Evolutionary conservation across 306 rosid species (phyloP).

Genomic region (Fragaria iinumae): DNA sequence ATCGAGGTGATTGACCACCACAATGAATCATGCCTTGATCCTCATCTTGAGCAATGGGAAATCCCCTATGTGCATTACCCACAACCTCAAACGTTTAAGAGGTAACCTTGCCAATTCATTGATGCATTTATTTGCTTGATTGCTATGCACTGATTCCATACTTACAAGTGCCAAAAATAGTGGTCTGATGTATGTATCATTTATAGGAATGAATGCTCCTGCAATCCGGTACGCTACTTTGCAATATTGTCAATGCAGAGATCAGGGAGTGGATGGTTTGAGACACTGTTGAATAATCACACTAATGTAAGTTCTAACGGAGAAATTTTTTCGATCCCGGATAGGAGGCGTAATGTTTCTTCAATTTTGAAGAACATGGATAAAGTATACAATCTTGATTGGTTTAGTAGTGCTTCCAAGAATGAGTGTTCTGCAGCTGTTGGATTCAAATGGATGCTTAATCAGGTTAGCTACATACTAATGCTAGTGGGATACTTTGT

Average conservation of each 20-base stretch:
- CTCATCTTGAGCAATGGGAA: conserved; percentile 35
- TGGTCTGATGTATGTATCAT: not conserved
- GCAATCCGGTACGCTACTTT: conserved; percentile 35
- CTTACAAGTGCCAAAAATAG: not conserved
- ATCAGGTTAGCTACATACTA: conserved; percentile 19
- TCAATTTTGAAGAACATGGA: conserved; percentile 33
- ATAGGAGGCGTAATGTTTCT: conserved; percentile 32
- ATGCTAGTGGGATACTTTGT: not conserved
- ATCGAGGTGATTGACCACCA: conserved; percentile 21
- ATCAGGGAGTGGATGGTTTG: conserved; percentile 44
- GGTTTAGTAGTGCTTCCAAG: conserved; percentile 37
- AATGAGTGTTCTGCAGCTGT: conserved; percentile 34
- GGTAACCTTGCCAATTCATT: conserved; percentile 30
- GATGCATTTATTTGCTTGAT: not conserved
- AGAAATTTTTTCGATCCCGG: conserved; percentile 24
- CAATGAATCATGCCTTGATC: conserved; percentile 33
- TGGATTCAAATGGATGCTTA: conserved; percentile 43
- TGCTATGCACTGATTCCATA: not conserved
- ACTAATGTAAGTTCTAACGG: conserved; percentile 35
- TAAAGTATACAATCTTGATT: conserved; percentile 32
- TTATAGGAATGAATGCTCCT: conserved; percentile 29
- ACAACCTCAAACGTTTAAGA: conserved; percentile 47
- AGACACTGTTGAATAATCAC: conserved; percentile 33
- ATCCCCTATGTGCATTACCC: conserved; percentile 58
- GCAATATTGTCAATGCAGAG: conserved; percentile 41